Evolutionary conservation across 345 rosid genomes (phyloP).

Genomic region (Brassica carinata): DNA sequence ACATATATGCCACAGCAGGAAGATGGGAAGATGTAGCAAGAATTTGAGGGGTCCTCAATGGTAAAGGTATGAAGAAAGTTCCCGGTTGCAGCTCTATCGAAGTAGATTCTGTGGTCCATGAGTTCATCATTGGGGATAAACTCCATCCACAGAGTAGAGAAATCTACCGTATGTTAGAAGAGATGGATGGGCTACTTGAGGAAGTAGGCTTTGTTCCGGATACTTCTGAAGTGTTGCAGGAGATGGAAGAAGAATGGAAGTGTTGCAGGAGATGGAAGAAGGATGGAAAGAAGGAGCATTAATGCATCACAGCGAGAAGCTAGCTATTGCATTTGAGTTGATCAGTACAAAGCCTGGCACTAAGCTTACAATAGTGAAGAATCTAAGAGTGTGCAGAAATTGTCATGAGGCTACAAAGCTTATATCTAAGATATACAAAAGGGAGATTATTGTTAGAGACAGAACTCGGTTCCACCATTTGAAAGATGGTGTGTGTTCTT

Average conservation of each 20-base stretch:
- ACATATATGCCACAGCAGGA: conserved; percentile 75
- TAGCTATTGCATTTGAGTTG: conserved; percentile 84
- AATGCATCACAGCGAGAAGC: conserved; percentile 76
- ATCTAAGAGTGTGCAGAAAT: conserved; percentile 74
- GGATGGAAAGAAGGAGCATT: conserved; percentile 51
- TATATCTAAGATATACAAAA: conserved; percentile 67
- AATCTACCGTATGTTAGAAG: conserved; percentile 68
- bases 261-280: too few relatives aligned
- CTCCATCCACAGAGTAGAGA: conserved; percentile 57
- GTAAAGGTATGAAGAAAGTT: conserved; percentile 67
- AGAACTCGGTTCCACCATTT: conserved; percentile 81
- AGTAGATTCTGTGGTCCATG: conserved; percentile 67
- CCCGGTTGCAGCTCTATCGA: conserved; percentile 82
- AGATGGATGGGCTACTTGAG: conserved; percentile 56
- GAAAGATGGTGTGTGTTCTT: conserved; percentile 69
- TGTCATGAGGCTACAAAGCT: conserved; percentile 78
- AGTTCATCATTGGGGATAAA: conserved; percentile 75
- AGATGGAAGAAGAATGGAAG: conserved; percentile 74
- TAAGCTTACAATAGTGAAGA: conserved; percentile 74
- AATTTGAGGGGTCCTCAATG: conserved; percentile 54
- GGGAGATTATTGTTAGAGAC: conserved; percentile 82
- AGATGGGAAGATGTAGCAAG: conserved; percentile 74
- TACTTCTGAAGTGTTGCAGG: conserved; percentile 67
- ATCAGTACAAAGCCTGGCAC: conserved; percentile 76
- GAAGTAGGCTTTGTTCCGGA: conserved; percentile 65